Evolutionary conservation across 805 yeast species (phyloP).

Genomic region (Monosporozyma servazzii): DNA sequence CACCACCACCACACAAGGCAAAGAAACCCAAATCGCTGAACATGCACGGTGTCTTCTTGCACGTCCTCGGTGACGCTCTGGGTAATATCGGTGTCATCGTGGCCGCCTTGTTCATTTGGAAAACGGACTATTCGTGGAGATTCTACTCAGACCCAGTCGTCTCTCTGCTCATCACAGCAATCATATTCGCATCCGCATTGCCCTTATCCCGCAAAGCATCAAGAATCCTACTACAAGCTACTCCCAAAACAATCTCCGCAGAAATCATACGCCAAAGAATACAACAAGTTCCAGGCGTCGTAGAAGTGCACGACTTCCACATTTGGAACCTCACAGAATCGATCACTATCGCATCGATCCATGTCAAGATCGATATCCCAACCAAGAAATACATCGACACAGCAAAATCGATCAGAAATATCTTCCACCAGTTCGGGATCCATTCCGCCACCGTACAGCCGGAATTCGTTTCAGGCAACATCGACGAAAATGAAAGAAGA

Average conservation of each 20-base stretch:
- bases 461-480: conserved; percentile 49
- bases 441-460: conserved; percentile 96
- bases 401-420: conserved; percentile 66
- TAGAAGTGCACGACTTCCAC: conserved; percentile 89
- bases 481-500: conserved; percentile 27
- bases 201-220: conserved; percentile 84
- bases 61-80: conserved; percentile 91
- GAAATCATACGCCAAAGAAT: conserved; percentile 65
- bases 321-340: conserved; percentile 93
- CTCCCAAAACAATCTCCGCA: conserved; percentile 77
- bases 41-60: conserved; percentile 95
- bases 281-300: conserved; percentile 57
- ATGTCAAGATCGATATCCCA: conserved; percentile 59
- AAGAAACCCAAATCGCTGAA: conserved; percentile 55
- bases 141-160: conserved; percentile 79
- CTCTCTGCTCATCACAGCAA: conserved; percentile 75
- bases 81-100: conserved; percentile 91
- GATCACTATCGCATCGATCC: conserved; percentile 79
- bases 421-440: conserved; percentile 76
- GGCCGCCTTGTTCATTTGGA: conserved; percentile 90
- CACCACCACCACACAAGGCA: not conserved
- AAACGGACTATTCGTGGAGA: conserved; percentile 82
- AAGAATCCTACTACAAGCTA: conserved; percentile 83
- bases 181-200: conserved; percentile 83
- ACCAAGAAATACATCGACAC: conserved; percentile 58